Evolutionary conservation across 495 filamentous ascomycete genomes (phyloP).

Genomic region (Neurospora sublineolata): DNA sequence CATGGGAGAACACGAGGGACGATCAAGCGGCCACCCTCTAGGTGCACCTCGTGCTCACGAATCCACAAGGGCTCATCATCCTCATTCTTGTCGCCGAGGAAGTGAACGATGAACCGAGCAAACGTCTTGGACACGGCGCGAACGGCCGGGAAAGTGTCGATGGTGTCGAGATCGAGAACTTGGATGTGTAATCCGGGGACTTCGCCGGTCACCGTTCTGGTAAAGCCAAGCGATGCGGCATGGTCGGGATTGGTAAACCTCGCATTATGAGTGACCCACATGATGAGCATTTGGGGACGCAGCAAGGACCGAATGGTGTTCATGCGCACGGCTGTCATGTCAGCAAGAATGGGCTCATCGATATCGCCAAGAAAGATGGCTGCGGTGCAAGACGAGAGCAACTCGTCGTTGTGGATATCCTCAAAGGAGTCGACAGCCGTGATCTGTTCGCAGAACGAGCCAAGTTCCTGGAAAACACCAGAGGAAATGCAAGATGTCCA

Average conservation of each 20-base stretch:
- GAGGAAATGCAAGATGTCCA: conserved; percentile 9
- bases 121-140: conserved; percentile 17
- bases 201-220: conserved; percentile 31
- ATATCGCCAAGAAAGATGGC: conserved; percentile 29
- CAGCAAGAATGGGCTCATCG: conserved; percentile 22
- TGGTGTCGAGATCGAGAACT: conserved; percentile 28
- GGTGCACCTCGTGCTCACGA: conserved; percentile 28
- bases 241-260: conserved; percentile 20
- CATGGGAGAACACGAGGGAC: conserved; percentile 31
- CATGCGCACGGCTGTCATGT: conserved; percentile 23
- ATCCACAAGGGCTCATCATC: conserved; percentile 14
- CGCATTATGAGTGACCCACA: conserved; percentile 28
- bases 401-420: not conserved
- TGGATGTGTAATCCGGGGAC: conserved; percentile 27
- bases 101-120: conserved; percentile 11
- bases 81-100: not conserved
- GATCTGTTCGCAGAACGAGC: conserved; percentile 8
- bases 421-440: conserved; percentile 6
- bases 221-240: conserved; percentile 32
- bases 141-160: conserved; percentile 4
- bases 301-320: conserved; percentile 23
- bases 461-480: conserved; percentile 10
- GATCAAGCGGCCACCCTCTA: conserved; percentile 16
- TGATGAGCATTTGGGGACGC: conserved; percentile 23
- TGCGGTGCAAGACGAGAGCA: conserved; percentile 8